Evolutionary conservation across 805 yeast genomes (phyloP).

Genomic region (Suhomyces faveliae): DNA sequence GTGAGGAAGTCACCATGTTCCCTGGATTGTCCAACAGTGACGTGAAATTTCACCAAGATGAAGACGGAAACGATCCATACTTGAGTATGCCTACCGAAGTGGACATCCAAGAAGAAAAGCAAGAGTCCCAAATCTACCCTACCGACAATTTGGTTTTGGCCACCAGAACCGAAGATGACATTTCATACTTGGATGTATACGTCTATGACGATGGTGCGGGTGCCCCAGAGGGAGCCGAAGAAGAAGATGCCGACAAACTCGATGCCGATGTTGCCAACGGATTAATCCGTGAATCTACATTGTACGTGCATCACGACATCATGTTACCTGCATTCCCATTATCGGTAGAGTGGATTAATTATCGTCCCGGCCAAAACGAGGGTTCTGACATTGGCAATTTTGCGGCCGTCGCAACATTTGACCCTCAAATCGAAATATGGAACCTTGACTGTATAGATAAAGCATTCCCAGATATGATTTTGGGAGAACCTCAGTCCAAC

Average conservation of each 20-base stretch:
- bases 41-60: constrained; percentile 51
- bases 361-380: constrained; percentile 52
- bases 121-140: constrained; percentile 82
- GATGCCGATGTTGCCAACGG: constrained; percentile 79
- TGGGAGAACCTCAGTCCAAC: constrained; percentile 68
- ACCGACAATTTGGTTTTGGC: constrained; percentile 88
- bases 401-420: constrained; percentile 96
- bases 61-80: constrained; percentile 56
- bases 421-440: constrained; percentile 97
- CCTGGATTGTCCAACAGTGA: constrained; percentile 63
- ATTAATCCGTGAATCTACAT: constrained; percentile 63
- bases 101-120: constrained; percentile 72
- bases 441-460: constrained; percentile 89
- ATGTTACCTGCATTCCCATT: constrained; percentile 97
- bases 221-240: constrained; percentile 65
- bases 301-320: constrained; percentile 93
- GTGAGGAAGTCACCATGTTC: constrained; percentile 61
- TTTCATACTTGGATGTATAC: constrained; percentile 88
- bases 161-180: constrained; percentile 93
- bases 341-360: constrained; percentile 93
- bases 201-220: constrained; percentile 94
- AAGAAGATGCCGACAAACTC: constrained; percentile 62
- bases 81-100: constrained; percentile 60
- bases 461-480: constrained; percentile 89
- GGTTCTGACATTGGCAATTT: constrained; percentile 68